These are phyloP conservation scores for Globisporangium radiosum DNA, from an alignment of 352 stramenopile species.

Conservation along the genomic window DNA sequence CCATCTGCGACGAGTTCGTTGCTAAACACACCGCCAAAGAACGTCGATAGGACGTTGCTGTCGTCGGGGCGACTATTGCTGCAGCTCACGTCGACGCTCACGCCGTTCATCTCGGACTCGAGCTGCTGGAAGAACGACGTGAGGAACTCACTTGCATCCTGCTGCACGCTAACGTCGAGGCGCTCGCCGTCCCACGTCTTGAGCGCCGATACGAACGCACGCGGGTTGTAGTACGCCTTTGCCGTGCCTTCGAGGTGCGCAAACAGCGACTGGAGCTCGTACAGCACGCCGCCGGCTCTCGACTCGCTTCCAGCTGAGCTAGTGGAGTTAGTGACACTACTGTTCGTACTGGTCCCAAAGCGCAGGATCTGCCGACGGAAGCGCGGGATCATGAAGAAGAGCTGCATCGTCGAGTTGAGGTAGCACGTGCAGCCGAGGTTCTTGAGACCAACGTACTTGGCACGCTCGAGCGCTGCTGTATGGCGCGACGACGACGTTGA, in stretches of 20 bases:
- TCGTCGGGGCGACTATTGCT: slow-evolving; percentile 24
- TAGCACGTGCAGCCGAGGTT: slow-evolving; percentile 96
- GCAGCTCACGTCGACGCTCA: slow-evolving; percentile 6
- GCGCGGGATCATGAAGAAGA: slow-evolving; percentile 92
- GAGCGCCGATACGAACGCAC: slow-evolving; percentile 68
- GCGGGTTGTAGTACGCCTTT: slow-evolving; percentile 82
- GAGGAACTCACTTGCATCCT: slow-evolving; percentile 92
- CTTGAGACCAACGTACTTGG: slow-evolving; percentile 89
- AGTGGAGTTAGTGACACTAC: background rate
- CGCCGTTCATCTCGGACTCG: slow-evolving; percentile 87
- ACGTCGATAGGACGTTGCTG: slow-evolving; percentile 70
- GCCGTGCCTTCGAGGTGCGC: slow-evolving; percentile 83
- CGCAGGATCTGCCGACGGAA: slow-evolving; percentile 86
- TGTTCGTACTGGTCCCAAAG: slow-evolving; percentile 13
- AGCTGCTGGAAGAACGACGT: slow-evolving; percentile 92
- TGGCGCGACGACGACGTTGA: too few relatives aligned
- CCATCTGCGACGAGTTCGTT: slow-evolving; percentile 89
- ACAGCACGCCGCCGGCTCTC: slow-evolving; percentile 46
- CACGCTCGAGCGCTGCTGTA: slow-evolving; percentile 28
- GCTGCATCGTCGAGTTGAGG: slow-evolving; percentile 92
- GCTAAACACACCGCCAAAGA: slow-evolving; percentile 88
- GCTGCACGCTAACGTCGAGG: slow-evolving; percentile 88
- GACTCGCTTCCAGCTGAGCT: background rate
- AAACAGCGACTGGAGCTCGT: slow-evolving; percentile 88
- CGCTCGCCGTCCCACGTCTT: slow-evolving; percentile 86